Base-by-base conservation (phyloP, 345 rosid genomes). In the Bruguiera sexangula region DNA sequence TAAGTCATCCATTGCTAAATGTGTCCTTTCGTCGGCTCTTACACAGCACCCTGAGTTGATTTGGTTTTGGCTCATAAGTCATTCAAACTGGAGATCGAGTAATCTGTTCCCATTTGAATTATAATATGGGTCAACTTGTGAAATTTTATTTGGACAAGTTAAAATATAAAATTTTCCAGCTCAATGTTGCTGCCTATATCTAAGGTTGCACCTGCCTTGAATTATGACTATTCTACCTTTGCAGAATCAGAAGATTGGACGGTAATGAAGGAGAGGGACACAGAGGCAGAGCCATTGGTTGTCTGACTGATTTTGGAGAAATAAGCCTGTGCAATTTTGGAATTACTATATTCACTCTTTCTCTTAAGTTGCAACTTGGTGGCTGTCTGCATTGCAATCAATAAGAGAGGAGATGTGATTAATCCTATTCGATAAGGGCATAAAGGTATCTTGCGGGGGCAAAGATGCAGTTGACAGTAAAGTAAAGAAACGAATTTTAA, bases 271-370 rank as follows among this genome's bases (percentile, higher is more conserved):
- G 98, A 88, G 75, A 79, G 80, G 73, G 87, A 84, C 63, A 48
- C 83, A 1, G 98, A 93, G 79, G 84, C 80, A 22, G 98, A 93
- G 71, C 91, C 98, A n/a, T 78, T 93, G 70, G 88, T 84, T 76
- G 70, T 86, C 62, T 93, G 81, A 86, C 52, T 34, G 62, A 69
- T 56, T 62, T 15, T 54, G 1, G 48, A 54, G 68, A 65, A 68
- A 70, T 27, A 62, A 73, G 58, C 66, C 60, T 62, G 48, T 20
- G 8, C 21, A 73, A 31, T 21, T 62, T 71, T 57, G 26, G 32
- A 39, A 24, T 72, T 70, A 62, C 66, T 21, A 63, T 24, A 39
- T 9, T 68, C 18, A 24, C 50, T 32, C 67, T 61, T 46, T 57
- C 62, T 52, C 51, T 46, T 39, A n/a, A 11, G 78, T 62, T 27